phyloP scores from a whole-genome alignment of 345 rosid genomes.

The Punica granatum region DNA sequence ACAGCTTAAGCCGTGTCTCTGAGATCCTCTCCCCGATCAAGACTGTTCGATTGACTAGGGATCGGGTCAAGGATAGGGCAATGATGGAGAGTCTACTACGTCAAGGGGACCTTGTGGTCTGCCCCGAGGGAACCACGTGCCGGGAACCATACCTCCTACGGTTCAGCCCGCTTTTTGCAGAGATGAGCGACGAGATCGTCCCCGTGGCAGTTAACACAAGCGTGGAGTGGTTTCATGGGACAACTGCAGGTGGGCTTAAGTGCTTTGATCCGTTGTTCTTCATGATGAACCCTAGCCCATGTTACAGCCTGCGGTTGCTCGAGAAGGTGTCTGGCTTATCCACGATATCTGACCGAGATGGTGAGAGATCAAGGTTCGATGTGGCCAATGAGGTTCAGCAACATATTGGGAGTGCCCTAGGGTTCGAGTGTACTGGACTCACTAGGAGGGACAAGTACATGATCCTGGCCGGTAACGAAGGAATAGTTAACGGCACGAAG shows the following conservation, averaged over 20 bases:
- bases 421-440: conserved; percentile 55
- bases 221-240: conserved; percentile 56
- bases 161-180: conserved; percentile 70
- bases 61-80: conserved; percentile 39
- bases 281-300: conserved; percentile 50
- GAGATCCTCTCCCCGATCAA: conserved; percentile 63
- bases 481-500: conserved; percentile 18
- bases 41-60: conserved; percentile 51
- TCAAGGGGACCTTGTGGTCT: conserved; percentile 59
- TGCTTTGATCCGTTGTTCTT: conserved; percentile 66
- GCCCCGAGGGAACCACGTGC: conserved; percentile 89
- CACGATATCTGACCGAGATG: conserved; percentile 17
- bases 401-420: conserved; percentile 44
- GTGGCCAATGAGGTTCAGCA: conserved; percentile 60
- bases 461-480: conserved; percentile 74
- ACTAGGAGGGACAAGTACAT: conserved; percentile 71
- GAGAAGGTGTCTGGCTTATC: conserved; percentile 24
- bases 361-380: conserved; percentile 30
- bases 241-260: conserved; percentile 71
- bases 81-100: conserved; percentile 36
- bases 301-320: conserved; percentile 37
- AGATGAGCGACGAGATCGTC: conserved; percentile 45
- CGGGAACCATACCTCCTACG: conserved; percentile 67
- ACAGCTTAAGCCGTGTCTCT: conserved; percentile 56
- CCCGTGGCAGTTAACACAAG: conserved; percentile 48